Evolutionary conservation across 2,329 filamentous ascomycete genomes (phyloP).

Genomic region (Paraphaeosphaeria sporulosa): DNA sequence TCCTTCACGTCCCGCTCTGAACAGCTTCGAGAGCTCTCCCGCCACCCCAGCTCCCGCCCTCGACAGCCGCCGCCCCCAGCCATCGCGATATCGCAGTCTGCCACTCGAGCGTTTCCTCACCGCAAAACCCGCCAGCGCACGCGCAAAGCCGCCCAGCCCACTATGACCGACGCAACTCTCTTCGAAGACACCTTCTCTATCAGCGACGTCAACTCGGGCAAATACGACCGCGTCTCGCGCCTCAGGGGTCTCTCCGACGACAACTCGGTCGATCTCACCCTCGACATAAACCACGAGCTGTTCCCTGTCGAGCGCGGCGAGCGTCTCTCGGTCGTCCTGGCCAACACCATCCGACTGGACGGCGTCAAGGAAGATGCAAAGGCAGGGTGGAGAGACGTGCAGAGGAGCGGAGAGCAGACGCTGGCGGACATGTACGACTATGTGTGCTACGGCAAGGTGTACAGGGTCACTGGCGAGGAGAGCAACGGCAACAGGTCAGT

Average conservation of each 20-base stretch:
- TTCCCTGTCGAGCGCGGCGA: slow-evolving; percentile 81
- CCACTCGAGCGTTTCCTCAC: background rate
- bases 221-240: slow-evolving; percentile 95
- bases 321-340: slow-evolving; percentile 79
- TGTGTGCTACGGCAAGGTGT: slow-evolving; percentile 87
- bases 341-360: slow-evolving; percentile 85
- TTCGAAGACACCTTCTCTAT: slow-evolving; percentile 93
- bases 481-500: slow-evolving; percentile 75
- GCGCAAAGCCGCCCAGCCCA: slow-evolving; percentile 27
- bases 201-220: slow-evolving; percentile 78
- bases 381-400: slow-evolving; percentile 70
- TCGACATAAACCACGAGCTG: slow-evolving; percentile 94
- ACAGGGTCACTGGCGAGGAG: slow-evolving; percentile 84
- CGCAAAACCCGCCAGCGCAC: background rate
- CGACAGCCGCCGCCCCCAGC: background rate
- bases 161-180: slow-evolving; percentile 85
- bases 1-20: slow-evolving; percentile 1
- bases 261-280: slow-evolving; percentile 77
- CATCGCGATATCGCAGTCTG: background rate
- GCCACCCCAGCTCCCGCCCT: background rate
- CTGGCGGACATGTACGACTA: slow-evolving; percentile 85
- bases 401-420: slow-evolving; percentile 58
- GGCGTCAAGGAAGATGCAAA: slow-evolving; percentile 68
- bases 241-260: slow-evolving; percentile 80
- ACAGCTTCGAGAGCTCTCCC: background rate